These are phyloP conservation scores for Stipa capillata DNA, from an alignment of 176 grass and related monocot species.

Conservation along the genomic window DNA sequence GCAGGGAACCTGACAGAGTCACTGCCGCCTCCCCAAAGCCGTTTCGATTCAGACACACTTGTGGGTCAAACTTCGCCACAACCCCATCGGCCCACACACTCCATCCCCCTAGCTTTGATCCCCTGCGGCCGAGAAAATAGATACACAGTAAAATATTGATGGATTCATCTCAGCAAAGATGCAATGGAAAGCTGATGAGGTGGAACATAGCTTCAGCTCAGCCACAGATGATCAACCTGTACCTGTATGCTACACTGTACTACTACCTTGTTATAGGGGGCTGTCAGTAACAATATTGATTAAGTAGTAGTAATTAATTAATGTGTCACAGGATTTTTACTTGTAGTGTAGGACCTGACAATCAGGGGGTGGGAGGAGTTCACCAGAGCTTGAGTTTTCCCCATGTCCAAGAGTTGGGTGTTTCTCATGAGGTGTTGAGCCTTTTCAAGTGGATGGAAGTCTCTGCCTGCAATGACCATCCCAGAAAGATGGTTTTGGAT, in stretches of 20 bases:
- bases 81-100: background rate
- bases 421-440: background rate
- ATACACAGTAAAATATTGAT: no score
- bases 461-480: constrained; percentile 2
- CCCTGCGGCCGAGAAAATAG: background rate
- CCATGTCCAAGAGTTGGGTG: background rate
- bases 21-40: constrained; percentile 6
- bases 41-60: constrained; percentile 15
- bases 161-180: no score
- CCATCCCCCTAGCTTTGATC: no score
- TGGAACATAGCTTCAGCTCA: no score
- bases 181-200: no score
- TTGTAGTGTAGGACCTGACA: constrained; percentile 1
- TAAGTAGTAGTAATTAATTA: no score
- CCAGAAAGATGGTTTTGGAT: constrained; percentile 35
- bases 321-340: background rate
- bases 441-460: constrained; percentile 8
- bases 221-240: background rate
- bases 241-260: no score
- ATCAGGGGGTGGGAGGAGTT: background rate
- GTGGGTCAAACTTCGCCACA: constrained; percentile 46
- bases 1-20: constrained; percentile 34
- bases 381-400: background rate
- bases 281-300: no score
- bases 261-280: no score